Percentiles rank a stretch among this genome's conserved stretches.
These are phyloP conservation scores for Arthromyces matolae DNA, from an alignment of 768 basidiomycete species.

Conservation along the genomic window DNA sequence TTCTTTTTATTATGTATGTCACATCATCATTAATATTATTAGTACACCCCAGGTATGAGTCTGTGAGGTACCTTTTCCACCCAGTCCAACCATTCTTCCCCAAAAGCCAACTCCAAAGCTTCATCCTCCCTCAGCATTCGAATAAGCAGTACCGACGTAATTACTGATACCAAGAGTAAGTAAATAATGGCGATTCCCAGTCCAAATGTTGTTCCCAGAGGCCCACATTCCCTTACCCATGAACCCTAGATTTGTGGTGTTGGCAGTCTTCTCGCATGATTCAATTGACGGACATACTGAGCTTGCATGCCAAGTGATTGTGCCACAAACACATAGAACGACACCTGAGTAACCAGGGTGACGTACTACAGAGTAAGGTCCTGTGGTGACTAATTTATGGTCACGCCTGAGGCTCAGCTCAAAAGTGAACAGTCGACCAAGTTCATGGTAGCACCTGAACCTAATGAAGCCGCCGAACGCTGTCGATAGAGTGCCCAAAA, in stretches of 20 bases:
- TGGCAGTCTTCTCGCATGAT: not conserved
- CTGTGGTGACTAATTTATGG: constrained; percentile 44
- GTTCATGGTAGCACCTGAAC: constrained; percentile 39
- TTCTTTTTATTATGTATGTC: too few species aligned
- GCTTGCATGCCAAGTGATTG: constrained; percentile 32
- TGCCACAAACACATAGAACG: constrained; percentile 32
- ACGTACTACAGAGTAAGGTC: constrained; percentile 45
- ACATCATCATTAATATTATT: constrained; percentile 10
- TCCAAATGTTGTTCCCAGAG: constrained; percentile 30
- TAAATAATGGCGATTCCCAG: constrained; percentile 24
- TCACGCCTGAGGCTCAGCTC: constrained; percentile 45
- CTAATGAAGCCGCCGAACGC: constrained; percentile 40
- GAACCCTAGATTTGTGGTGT: constrained; percentile 35
- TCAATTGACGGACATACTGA: constrained; percentile 24
- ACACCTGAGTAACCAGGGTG: constrained; percentile 51
- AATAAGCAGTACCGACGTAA: constrained; percentile 31
- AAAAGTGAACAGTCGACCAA: constrained; percentile 49
- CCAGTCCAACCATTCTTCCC: constrained; percentile 42
- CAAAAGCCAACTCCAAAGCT: constrained; percentile 36
- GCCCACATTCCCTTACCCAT: constrained; percentile 42
- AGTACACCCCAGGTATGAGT: constrained; percentile 47
- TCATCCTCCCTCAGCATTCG: constrained; percentile 46
- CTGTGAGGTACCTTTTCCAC: constrained; percentile 41
- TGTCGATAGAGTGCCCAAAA: constrained; percentile 37
- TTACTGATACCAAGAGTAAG: constrained; percentile 25